phyloP scores from a whole-genome alignment of 2,329 filamentous ascomycete species.

The Fusarium staphyleae region DNA sequence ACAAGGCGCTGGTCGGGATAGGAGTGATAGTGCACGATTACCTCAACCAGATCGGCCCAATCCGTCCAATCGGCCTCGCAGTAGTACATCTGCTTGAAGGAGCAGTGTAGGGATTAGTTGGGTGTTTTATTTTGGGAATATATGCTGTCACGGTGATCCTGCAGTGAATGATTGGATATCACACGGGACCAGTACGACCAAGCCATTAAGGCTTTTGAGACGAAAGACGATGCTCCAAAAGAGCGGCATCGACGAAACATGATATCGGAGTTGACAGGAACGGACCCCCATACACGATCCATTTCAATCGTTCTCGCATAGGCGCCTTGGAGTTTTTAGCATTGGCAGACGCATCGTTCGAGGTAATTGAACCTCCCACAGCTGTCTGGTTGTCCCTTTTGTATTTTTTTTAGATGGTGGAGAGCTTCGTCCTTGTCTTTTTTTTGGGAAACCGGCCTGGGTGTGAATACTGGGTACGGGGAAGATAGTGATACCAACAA shows the following conservation, averaged over 20 bases:
- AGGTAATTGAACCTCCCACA: conserved; percentile 14
- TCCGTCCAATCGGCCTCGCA: conserved; percentile 27
- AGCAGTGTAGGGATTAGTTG: not conserved
- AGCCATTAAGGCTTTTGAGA: conserved; percentile 8
- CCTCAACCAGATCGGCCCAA: conserved; percentile 23
- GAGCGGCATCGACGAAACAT: conserved; percentile 25
- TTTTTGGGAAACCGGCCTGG: conserved; percentile 20
- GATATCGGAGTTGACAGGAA: conserved; percentile 36
- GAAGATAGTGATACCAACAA: conserved; percentile 39
- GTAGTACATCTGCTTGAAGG: conserved; percentile 28
- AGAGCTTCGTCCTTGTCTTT: not conserved
- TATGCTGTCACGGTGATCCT: too few species aligned
- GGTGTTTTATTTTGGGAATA: not conserved
- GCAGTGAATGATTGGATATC: not conserved
- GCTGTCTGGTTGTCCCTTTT: conserved; percentile 13
- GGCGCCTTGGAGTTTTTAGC: conserved; percentile 42
- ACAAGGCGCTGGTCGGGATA: conserved; percentile 51
- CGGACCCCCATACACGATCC: conserved; percentile 32
- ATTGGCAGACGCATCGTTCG: conserved; percentile 28
- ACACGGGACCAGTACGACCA: conserved; percentile 4
- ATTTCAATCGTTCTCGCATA: conserved; percentile 37
- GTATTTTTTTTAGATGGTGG: conserved; percentile 29
- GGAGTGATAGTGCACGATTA: conserved; percentile 36
- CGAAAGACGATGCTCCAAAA: conserved; percentile 18
- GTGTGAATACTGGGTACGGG: conserved; percentile 22